Base-by-base conservation (phyloP, 2,329 filamentous ascomycete genomes). In the Diaporthe citri region DNA sequence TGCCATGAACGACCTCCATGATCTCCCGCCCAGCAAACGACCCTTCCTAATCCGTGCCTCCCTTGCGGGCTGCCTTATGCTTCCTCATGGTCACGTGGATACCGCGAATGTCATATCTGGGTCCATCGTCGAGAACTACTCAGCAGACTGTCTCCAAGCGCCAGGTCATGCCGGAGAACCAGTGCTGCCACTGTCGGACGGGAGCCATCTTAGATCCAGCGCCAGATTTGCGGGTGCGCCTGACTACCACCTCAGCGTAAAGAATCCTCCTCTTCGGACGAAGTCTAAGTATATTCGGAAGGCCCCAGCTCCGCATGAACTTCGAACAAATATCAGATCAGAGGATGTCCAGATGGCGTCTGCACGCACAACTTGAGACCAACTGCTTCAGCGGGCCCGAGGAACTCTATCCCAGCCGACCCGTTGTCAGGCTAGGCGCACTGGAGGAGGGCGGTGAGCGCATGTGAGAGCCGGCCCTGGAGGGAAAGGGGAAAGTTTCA, bases 301-400 rank as follows among this genome's bases (percentile, higher is more conserved):
- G 64, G 28, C 64, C 62, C 46, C 64, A 36, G 64, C 64, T 67
- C 64, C 64, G 64, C 64, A 52, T 67, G 64, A 52, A 52, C 36
- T 34, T 25, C 52, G 64, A 25, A 52, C 28, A 52, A 52, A 41
- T 22, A 67, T 67, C 64, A 67, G 64, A 67, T 10, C 64, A 67
- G 64, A 67, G 62, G 41, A 67, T 67, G 43, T 67, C 60, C 64
- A 52, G 64, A 67, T 67, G 64, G 46, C 64, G 64, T 67, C 64
- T 67, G 64, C 64, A 67, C 46, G 46, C 46, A 39, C 64, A n/a
- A 67, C 64, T 67, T 67, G 34, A 52, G 64, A 67, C 46, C 31
- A 67, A 67, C 31, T 39, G n/a, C 46, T 39, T 39, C 46, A 52
- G 64, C 64, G 13, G 22, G 46, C 46, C 46, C 46, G 8, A 52